These are phyloP conservation scores for Schizothecium vesticola DNA, from an alignment of 495 filamentous ascomycete species.

Conservation along the genomic window DNA sequence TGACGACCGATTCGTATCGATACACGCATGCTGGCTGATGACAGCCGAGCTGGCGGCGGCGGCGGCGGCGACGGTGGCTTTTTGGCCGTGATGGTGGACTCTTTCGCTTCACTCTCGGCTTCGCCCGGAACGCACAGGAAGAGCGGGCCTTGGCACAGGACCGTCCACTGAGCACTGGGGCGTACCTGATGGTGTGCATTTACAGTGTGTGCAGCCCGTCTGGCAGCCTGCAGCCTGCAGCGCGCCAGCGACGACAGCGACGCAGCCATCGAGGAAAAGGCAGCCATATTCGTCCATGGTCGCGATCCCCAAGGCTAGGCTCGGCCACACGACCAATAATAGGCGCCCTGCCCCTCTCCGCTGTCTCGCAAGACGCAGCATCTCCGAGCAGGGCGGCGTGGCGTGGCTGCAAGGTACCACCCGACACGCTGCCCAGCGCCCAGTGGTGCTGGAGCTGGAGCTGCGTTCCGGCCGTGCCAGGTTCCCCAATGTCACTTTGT, in stretches of 20 bases:
- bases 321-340: constrained; percentile 1
- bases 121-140: constrained; percentile 1
- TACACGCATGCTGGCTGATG: neutral
- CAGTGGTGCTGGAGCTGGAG: neutral
- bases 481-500: neutral
- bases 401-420: constrained; percentile 15
- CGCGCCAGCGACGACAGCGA: neutral
- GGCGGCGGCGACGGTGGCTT: neutral
- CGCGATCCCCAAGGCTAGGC: neutral
- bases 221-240: neutral
- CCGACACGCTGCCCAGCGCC: neutral
- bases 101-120: neutral
- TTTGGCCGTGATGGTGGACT: neutral
- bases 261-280: constrained; percentile 1
- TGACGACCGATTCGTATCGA: neutral
- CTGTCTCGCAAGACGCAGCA: constrained; percentile 2
- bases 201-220: neutral
- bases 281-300: constrained; percentile 1
- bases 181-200: constrained; percentile 9
- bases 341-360: constrained; percentile 1
- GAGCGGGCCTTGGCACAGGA: neutral
- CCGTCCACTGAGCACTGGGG: neutral
- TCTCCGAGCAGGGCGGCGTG: neutral
- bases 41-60: constrained; percentile 1
- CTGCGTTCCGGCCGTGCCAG: neutral